These are phyloP conservation scores for Dictyostelium firmibasis DNA, from an alignment of 78 protist species.

Conservation along the genomic window DNA sequence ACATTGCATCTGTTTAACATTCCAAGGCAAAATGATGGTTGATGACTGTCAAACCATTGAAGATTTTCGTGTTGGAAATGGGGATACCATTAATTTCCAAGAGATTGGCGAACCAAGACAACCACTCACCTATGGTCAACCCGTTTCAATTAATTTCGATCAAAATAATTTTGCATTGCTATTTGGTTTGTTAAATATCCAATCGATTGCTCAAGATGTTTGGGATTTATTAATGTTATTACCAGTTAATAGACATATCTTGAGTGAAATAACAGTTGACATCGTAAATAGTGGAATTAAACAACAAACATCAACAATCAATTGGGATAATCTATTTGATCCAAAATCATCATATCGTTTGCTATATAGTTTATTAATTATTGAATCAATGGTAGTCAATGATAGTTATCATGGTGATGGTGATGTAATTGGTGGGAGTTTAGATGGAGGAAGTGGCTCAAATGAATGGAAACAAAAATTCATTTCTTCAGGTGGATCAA, in stretches of 20 bases:
- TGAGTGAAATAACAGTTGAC: background rate
- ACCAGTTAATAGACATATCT: slow-evolving; percentile 50
- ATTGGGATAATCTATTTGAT: slow-evolving; percentile 71
- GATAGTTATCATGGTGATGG: background rate
- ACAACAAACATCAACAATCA: background rate
- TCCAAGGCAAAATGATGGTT: background rate
- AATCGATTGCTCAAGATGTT: slow-evolving; percentile 57
- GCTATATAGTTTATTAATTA: slow-evolving; percentile 49
- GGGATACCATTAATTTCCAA: slow-evolving; percentile 29
- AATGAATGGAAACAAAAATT: slow-evolving; percentile 48
- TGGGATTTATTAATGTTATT: slow-evolving; percentile 78
- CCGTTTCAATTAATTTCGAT: slow-evolving; percentile 26
- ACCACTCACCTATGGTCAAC: background rate
- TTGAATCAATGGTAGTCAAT: slow-evolving; percentile 27
- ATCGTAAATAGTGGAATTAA: background rate
- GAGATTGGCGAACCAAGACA: slow-evolving; percentile 19
- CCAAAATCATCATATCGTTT: slow-evolving; percentile 26
- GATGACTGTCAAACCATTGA: slow-evolving; percentile 38
- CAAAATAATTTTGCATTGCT: slow-evolving; percentile 33
- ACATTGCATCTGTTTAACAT: background rate
- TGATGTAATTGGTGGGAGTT: background rate
- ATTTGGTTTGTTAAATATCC: slow-evolving; percentile 31
- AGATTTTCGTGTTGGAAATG: slow-evolving; percentile 23
- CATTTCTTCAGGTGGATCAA: slow-evolving; percentile 18
- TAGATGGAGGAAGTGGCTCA: background rate